Percentiles rank a stretch among this genome's conserved stretches.
These are phyloP conservation scores for Manihot esculenta DNA, from an alignment of 441 rosid genomes.

Conservation along the genomic window DNA sequence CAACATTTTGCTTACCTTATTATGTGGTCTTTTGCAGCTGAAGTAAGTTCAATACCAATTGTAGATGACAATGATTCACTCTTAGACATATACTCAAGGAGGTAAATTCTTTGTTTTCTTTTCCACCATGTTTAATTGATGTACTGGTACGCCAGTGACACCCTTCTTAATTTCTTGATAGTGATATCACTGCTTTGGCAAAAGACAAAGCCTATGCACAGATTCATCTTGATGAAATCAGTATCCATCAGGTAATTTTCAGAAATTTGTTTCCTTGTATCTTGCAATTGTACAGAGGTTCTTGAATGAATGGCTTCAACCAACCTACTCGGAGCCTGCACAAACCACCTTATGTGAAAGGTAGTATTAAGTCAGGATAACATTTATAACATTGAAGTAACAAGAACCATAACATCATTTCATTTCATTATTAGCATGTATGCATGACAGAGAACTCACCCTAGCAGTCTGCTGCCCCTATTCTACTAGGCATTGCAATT, in stretches of 20 bases:
- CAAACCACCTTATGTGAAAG: background rate
- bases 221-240: conserved; percentile 87
- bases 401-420: background rate
- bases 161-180: conserved; percentile 25
- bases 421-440: background rate
- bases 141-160: background rate
- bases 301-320: background rate
- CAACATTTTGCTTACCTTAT: conserved; percentile 3
- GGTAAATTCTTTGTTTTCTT: conserved; percentile 40
- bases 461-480: background rate
- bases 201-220: conserved; percentile 93
- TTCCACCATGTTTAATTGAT: background rate
- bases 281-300: background rate
- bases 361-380: background rate
- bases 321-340: background rate
- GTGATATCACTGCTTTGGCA: conserved; percentile 98
- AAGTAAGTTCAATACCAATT: conserved; percentile 93
- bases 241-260: conserved; percentile 76
- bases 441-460: conserved; percentile 1
- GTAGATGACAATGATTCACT: conserved; percentile 96
- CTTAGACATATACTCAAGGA: conserved; percentile 88
- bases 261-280: conserved; percentile 1
- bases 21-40: conserved; percentile 50
- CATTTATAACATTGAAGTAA: conserved; percentile 4
- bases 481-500: conserved; percentile 82